These are phyloP conservation scores for Pseudocercospora fuligena DNA, from an alignment of 2,329 filamentous ascomycete species.

Conservation along the genomic window DNA sequence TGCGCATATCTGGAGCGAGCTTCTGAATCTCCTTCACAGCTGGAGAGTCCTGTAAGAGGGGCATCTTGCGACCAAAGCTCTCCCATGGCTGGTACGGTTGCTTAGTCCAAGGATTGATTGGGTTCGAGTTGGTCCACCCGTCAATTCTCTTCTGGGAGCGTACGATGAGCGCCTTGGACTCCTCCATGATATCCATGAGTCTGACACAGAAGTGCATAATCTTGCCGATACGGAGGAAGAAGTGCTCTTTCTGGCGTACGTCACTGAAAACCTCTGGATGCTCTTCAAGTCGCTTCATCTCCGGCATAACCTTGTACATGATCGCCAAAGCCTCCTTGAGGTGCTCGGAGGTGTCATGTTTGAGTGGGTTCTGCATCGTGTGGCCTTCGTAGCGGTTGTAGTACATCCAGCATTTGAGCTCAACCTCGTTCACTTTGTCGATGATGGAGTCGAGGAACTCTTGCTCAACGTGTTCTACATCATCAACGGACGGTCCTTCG, in stretches of 20 bases:
- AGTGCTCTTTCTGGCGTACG: background rate
- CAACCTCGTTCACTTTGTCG: background rate
- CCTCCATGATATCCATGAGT: slow-evolving; percentile 11
- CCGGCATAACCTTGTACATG: slow-evolving; percentile 12
- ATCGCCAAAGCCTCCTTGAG: slow-evolving; percentile 10
- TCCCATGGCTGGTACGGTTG: slow-evolving; percentile 9
- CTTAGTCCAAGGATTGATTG: slow-evolving; percentile 4
- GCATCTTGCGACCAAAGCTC: slow-evolving; percentile 9
- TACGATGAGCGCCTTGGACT: slow-evolving; percentile 1
- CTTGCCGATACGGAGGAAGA: slow-evolving; percentile 8
- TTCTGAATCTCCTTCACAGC: slow-evolving; percentile 1
- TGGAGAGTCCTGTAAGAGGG: background rate
- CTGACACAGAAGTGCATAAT: slow-evolving; percentile 2
- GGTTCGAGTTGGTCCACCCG: background rate
- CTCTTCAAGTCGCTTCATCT: slow-evolving; percentile 15
- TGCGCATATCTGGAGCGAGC: slow-evolving; percentile 10
- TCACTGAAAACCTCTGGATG: slow-evolving; percentile 19
- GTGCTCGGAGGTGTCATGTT: slow-evolving; percentile 5
- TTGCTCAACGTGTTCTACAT: slow-evolving; percentile 16
- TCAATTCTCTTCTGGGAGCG: slow-evolving; percentile 6
- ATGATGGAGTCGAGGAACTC: slow-evolving; percentile 17
- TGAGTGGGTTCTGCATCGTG: slow-evolving; percentile 6
- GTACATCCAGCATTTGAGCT: slow-evolving; percentile 8
- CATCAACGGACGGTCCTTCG: slow-evolving; percentile 5
- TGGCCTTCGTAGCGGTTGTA: background rate